Evolutionary conservation across 495 filamentous ascomycete genomes (phyloP).

Genomic region (Aspergillus asperescens): DNA sequence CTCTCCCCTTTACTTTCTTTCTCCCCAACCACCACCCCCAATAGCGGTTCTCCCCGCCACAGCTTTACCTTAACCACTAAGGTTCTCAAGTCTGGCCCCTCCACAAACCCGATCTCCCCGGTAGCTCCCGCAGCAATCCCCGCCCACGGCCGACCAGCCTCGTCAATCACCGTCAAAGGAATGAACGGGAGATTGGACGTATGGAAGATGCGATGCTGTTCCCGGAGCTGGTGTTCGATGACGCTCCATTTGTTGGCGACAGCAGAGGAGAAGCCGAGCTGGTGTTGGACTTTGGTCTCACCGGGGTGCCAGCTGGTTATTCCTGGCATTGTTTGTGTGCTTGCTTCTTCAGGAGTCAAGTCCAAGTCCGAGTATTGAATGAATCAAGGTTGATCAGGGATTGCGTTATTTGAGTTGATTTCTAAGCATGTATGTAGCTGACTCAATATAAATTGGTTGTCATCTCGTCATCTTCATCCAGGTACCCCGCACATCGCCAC

Average conservation of each 20-base stretch:
- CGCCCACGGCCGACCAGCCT: background rate
- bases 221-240: background rate
- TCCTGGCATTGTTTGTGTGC: background rate
- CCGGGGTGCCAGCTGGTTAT: background rate
- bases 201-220: constrained; percentile 1
- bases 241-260: background rate
- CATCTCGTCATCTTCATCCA: no score
- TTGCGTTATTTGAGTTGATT: no score
- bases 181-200: background rate
- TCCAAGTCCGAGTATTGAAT: no score
- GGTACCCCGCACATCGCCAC: no score
- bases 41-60: background rate
- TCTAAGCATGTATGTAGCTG: no score
- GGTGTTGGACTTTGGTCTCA: background rate
- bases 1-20: background rate
- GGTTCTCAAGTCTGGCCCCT: background rate
- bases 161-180: background rate
- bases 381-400: no score
- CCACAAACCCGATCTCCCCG: background rate
- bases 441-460: no score
- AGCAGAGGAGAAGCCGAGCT: background rate
- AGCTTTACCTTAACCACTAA: background rate
- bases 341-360: no score
- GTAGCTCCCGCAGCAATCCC: background rate
- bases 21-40: background rate